These are phyloP conservation scores for Coemansia aciculifera DNA, from an alignment of 192 early-diverging fungal species.

Conservation along the genomic window DNA sequence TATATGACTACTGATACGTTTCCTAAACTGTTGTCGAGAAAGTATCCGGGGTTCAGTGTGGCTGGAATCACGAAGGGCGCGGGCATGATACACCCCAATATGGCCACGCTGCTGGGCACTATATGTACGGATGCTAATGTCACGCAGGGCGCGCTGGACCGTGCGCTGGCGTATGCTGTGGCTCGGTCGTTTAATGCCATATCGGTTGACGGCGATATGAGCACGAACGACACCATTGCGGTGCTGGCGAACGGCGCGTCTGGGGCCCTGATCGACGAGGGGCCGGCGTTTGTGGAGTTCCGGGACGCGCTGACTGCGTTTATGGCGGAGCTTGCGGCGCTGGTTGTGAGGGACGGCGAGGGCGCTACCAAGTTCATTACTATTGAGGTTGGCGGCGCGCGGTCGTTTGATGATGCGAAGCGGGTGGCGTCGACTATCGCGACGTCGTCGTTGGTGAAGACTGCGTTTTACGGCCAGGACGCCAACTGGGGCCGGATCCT, in stretches of 20 bases:
- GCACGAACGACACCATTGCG: constrained; percentile 92
- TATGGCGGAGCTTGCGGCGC: constrained; percentile 80
- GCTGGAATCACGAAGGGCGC: constrained; percentile 97
- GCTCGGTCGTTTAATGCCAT: constrained; percentile 96
- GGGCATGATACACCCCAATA: constrained; percentile 98
- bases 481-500: constrained; percentile 98
- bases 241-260: constrained; percentile 85
- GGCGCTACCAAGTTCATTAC: constrained; percentile 98
- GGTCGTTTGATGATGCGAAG: constrained; percentile 74
- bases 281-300: constrained; percentile 67
- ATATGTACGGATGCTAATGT: constrained; percentile 85
- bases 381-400: constrained; percentile 76
- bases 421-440: constrained; percentile 83
- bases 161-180: constrained; percentile 76
- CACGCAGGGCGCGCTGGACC: constrained; percentile 61
- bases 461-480: constrained; percentile 93
- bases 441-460: constrained; percentile 92
- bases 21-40: constrained; percentile 79
- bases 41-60: constrained; percentile 58
- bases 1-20: constrained; percentile 99
- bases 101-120: constrained; percentile 91
- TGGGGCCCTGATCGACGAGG: not conserved
- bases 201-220: constrained; percentile 93
- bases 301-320: constrained; percentile 74
- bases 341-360: constrained; percentile 95